These are phyloP conservation scores for Termitomyces sp. DNA, from an alignment of 768 basidiomycete genomes.

Conservation along the genomic window DNA sequence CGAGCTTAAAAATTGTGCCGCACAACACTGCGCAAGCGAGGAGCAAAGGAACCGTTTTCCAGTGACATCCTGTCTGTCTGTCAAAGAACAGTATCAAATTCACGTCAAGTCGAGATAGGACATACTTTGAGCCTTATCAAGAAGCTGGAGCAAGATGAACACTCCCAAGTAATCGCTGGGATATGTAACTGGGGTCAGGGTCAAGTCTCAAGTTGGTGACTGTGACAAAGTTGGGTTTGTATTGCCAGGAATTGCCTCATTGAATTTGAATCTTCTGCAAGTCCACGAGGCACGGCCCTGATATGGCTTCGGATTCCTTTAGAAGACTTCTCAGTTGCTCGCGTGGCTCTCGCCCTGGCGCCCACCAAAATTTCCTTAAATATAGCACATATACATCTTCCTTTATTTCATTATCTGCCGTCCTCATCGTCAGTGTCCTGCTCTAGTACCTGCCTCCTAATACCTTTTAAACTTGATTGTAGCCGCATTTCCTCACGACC, in stretches of 20 bases:
- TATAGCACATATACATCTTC: conserved; percentile 7
- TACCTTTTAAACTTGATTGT: background rate
- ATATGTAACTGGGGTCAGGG: background rate
- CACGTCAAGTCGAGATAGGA: background rate
- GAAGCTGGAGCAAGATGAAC: too few species aligned
- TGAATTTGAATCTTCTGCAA: background rate
- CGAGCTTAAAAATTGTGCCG: background rate
- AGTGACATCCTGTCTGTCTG: background rate
- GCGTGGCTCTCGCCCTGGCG: conserved; percentile 14
- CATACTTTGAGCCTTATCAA: background rate
- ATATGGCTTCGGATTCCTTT: conserved; percentile 13
- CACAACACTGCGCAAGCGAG: background rate
- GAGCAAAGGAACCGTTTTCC: background rate
- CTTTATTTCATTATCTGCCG: conserved; percentile 5
- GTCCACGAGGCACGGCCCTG: conserved; percentile 12
- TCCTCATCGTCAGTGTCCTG: background rate
- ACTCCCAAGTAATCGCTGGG: background rate
- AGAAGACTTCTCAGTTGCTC: conserved; percentile 10
- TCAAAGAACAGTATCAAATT: background rate
- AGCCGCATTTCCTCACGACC: background rate
- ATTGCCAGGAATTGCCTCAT: conserved; percentile 12
- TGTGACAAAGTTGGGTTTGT: conserved; percentile 1
- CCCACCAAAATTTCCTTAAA: conserved; percentile 13
- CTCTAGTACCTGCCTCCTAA: background rate
- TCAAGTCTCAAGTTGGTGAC: background rate